Conservation (phyloP, 108 stramenopile genomes). For the Cyclotella baltica region DNA sequence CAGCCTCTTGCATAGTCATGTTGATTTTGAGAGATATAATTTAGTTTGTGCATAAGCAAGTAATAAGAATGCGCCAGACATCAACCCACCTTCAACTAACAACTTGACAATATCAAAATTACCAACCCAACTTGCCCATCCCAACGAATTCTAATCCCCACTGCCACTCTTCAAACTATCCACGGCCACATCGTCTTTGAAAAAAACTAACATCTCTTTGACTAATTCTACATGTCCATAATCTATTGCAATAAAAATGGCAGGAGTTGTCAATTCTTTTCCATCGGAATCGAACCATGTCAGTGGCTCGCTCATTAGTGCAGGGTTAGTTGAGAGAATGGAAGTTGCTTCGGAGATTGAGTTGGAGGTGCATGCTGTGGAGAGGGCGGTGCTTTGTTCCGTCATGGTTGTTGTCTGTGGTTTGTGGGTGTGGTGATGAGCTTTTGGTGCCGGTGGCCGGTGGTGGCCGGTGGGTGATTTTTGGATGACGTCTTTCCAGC, state of each 20-base stretch:
- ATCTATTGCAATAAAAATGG: slow-evolving; percentile 62
- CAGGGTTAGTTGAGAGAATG: background rate
- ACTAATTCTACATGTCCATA: slow-evolving; percentile 55
- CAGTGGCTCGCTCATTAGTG: slow-evolving; percentile 3
- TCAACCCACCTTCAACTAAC: slow-evolving; percentile 3
- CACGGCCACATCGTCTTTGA: slow-evolving; percentile 6
- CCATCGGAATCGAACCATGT: slow-evolving; percentile 50
- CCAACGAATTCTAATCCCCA: slow-evolving; percentile 40
- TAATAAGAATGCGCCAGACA: background rate
- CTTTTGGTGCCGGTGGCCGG: no score
- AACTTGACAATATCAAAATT: slow-evolving; percentile 16
- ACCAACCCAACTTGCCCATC: slow-evolving; percentile 48
- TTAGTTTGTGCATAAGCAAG: background rate
- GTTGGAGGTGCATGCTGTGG: slow-evolving; percentile 6
- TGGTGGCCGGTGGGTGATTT: no score
- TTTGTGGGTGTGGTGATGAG: background rate
- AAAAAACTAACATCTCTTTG: slow-evolving; percentile 24
- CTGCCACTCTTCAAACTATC: slow-evolving; percentile 28
- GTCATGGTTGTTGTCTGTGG: background rate
- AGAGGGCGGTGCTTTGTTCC: background rate
- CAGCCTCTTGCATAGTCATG: slow-evolving; percentile 13
- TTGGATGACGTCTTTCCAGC: no score
- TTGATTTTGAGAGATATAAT: background rate
- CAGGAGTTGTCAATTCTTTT: slow-evolving; percentile 40
- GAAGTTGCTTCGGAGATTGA: slow-evolving; percentile 5